Evolutionary conservation across 768 basidiomycete genomes (phyloP).

Genomic region (Auriscalpium orientale): DNA sequence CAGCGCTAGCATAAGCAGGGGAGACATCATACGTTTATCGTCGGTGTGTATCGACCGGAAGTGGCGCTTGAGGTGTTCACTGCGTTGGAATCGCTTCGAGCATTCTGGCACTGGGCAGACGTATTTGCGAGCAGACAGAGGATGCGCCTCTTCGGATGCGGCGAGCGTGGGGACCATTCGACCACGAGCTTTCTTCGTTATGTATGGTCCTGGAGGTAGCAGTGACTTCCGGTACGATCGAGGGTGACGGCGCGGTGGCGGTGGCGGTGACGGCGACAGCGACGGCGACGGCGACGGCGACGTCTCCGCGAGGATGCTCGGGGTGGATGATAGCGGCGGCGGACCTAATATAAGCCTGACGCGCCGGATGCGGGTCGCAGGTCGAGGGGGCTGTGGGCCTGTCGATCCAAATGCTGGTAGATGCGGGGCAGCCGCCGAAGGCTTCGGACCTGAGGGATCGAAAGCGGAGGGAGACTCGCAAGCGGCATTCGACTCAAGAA

Average conservation of each 20-base stretch:
- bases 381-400: no score
- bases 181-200: conserved; percentile 75
- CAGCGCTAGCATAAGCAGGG: not conserved
- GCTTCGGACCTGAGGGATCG: no score
- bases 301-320: not conserved
- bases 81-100: conserved; percentile 70
- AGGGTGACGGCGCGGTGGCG: conserved; percentile 28
- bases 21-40: conserved; percentile 62
- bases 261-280: not conserved
- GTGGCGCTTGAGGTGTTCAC: conserved; percentile 79
- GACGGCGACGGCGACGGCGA: not conserved
- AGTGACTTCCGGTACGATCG: conserved; percentile 38
- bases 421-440: no score
- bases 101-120: conserved; percentile 66
- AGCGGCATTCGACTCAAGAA: no score
- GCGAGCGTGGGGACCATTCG: conserved; percentile 50
- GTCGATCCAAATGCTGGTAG: no score
- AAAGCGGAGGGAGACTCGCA: no score
- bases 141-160: conserved; percentile 20
- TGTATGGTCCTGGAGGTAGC: conserved; percentile 34
- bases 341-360: no score
- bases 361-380: no score
- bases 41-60: conserved; percentile 74
- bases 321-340: no score
- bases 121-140: conserved; percentile 34